Evolutionary conservation across 2,329 filamentous ascomycete species (phyloP).

Genomic region (Pestalotiopsis sp.): DNA sequence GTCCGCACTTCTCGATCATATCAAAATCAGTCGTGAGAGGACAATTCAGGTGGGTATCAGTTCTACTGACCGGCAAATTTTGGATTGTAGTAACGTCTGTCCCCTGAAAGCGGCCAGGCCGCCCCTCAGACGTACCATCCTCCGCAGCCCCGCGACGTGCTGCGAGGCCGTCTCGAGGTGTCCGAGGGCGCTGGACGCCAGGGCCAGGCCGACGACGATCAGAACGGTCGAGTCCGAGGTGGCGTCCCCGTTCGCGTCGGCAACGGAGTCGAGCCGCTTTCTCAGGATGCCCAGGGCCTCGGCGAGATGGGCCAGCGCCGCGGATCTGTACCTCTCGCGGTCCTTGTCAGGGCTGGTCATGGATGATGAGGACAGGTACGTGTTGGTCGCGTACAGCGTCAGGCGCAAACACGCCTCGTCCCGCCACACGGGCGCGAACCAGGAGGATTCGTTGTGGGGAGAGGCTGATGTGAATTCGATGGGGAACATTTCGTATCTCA

Average conservation of each 20-base stretch:
- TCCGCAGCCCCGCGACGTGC: not conserved
- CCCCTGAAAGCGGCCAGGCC: not conserved
- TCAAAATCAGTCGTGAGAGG: too few species aligned
- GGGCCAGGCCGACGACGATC: constrained; percentile 2
- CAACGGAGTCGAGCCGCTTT: not conserved
- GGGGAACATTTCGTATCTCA: constrained; percentile 1
- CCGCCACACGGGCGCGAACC: constrained; percentile 1
- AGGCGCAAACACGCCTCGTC: constrained; percentile 2
- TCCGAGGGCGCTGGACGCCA: not conserved
- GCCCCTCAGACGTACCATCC: not conserved
- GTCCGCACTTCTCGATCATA: not conserved
- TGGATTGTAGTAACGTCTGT: not conserved
- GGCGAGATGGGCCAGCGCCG: not conserved
- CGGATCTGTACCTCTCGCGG: not conserved
- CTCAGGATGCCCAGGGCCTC: not conserved
- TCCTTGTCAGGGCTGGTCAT: not conserved
- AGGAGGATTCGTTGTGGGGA: not conserved
- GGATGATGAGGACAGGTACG: not conserved
- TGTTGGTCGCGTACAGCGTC: constrained; percentile 1
- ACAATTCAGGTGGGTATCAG: not conserved
- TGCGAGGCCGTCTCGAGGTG: not conserved
- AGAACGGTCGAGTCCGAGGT: constrained; percentile 3
- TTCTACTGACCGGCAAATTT: not conserved
- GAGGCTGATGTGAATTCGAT: not conserved
- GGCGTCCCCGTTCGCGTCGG: not conserved